Percentiles rank a stretch among this genome's conserved stretches.
phyloP scores from a whole-genome alignment of 192 early-diverging fungal species.

The Coemansia sp. region DNA sequence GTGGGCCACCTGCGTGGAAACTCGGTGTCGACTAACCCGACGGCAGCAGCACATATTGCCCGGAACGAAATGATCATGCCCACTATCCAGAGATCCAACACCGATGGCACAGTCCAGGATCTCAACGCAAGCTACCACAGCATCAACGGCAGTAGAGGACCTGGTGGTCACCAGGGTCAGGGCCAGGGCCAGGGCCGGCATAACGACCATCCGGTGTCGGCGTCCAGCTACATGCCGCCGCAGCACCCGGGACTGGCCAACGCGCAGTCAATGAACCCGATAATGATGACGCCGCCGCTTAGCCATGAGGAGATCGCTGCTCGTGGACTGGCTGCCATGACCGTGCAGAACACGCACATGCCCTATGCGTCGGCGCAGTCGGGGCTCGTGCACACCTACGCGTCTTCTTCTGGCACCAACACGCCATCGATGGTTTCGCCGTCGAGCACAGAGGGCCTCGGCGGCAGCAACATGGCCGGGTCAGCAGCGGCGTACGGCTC shows the following conservation, averaged over 20 bases:
- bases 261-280: constrained; percentile 18
- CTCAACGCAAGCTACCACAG: constrained; percentile 15
- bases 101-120: constrained; percentile 16
- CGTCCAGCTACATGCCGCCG: not conserved
- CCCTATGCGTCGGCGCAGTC: constrained; percentile 9
- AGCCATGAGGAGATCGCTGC: constrained; percentile 40
- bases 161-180: not conserved
- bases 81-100: constrained; percentile 34
- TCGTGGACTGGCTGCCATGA: constrained; percentile 36
- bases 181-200: constrained; percentile 2
- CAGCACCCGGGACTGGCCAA: constrained; percentile 32
- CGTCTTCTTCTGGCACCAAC: constrained; percentile 22
- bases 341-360: constrained; percentile 24
- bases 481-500: constrained; percentile 14
- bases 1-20: constrained; percentile 23
- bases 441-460: not conserved
- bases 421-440: constrained; percentile 39
- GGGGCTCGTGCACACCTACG: constrained; percentile 7
- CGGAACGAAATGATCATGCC: constrained; percentile 47
- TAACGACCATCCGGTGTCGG: not conserved
- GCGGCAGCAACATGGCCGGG: not conserved
- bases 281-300: constrained; percentile 46
- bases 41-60: constrained; percentile 25
- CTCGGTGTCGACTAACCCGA: constrained; percentile 6
- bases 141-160: constrained; percentile 5